Percentiles rank a stretch among this genome's conserved stretches.
Conservation (phyloP, 306 rosid genomes). For the Ormosia emarginata region DNA sequence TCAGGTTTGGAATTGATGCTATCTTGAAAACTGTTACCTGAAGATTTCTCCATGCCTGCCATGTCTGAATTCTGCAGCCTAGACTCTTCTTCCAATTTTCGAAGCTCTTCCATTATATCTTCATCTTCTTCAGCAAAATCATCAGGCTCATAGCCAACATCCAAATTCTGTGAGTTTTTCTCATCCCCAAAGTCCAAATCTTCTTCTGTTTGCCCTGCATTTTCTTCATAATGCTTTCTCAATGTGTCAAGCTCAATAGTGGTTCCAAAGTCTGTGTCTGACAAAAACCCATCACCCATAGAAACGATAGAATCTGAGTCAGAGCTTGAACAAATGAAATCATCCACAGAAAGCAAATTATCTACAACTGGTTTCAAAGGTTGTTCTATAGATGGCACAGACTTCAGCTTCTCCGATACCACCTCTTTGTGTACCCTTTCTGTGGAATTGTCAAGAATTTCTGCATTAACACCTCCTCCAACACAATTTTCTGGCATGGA, state of each 20-base stretch:
- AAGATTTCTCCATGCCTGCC: neutral
- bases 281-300: conserved; percentile 39
- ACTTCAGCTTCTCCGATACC: conserved; percentile 16
- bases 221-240: conserved; percentile 12
- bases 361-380: neutral
- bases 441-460: conserved; percentile 12
- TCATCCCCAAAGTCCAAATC: conserved; percentile 35
- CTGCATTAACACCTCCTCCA: conserved; percentile 18
- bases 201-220: neutral
- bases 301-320: conserved; percentile 42
- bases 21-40: conserved; percentile 1
- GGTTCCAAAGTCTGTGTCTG: conserved; percentile 47
- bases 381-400: neutral
- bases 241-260: conserved; percentile 11
- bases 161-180: conserved; percentile 16
- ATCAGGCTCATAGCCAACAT: conserved; percentile 52
- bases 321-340: conserved; percentile 36
- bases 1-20: conserved; percentile 14
- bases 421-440: conserved; percentile 12
- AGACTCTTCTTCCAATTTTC: conserved; percentile 37
- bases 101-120: conserved; percentile 43
- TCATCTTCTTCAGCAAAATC: conserved; percentile 57
- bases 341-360: conserved; percentile 39
- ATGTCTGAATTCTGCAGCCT: neutral
- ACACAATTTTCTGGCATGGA: neutral